Percentiles rank a stretch among this genome's conserved stretches.
Evolutionary conservation across 305 asterid genomes (phyloP).

Genomic region (Rubia balearica): DNA sequence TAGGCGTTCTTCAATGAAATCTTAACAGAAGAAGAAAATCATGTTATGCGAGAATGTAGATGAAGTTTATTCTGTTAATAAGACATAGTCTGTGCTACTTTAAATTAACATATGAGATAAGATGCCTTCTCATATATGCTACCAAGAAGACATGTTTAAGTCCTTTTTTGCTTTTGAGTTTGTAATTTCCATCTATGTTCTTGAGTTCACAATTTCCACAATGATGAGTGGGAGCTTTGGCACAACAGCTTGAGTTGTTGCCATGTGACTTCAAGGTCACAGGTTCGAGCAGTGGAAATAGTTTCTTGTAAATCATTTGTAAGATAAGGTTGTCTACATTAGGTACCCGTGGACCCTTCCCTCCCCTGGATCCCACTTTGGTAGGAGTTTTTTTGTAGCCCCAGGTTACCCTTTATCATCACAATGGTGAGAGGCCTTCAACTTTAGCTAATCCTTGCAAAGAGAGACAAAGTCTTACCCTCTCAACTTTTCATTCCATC

Average conservation of each 20-base stretch:
- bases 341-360: neutral
- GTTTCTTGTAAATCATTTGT: neutral
- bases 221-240: neutral
- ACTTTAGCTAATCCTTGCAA: neutral
- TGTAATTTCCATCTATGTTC: neutral
- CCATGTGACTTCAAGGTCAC: neutral
- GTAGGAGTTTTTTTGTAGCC: neutral
- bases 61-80: neutral
- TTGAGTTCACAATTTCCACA: neutral
- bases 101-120: neutral
- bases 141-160: neutral
- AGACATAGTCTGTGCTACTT: neutral
- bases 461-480: neutral
- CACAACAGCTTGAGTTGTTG: neutral
- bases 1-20: neutral
- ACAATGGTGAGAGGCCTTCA: neutral
- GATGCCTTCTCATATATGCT: neutral
- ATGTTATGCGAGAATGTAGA: neutral
- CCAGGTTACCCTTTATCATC: neutral
- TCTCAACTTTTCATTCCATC: neutral
- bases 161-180: neutral
- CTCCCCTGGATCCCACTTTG: too few species aligned
- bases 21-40: neutral
- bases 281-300: neutral
- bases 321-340: neutral